Evolutionary conservation across 306 rosid genomes (phyloP).

Genomic region (Castanospermum australe): DNA sequence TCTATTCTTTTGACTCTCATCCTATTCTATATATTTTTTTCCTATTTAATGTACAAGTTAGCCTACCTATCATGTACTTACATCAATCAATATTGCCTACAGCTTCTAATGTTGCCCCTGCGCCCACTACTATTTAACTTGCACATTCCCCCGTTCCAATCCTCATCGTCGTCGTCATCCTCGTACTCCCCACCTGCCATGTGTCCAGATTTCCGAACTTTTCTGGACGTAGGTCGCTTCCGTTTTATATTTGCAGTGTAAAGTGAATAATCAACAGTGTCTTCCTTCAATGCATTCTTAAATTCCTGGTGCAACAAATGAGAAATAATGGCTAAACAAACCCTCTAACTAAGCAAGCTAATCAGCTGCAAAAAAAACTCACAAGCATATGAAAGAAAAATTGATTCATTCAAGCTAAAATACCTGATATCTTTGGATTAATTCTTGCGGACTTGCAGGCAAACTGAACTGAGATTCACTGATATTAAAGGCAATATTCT

Average conservation of each 20-base stretch:
- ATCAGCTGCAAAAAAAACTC: not conserved
- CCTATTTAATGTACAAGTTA: constrained; percentile 91
- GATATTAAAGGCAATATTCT: constrained; percentile 61
- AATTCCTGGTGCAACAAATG: constrained; percentile 66
- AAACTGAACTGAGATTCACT: constrained; percentile 63
- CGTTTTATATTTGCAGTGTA: constrained; percentile 83
- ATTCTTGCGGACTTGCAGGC: constrained; percentile 77
- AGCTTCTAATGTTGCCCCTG: constrained; percentile 59
- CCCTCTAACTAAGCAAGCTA: not conserved
- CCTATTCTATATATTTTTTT: constrained; percentile 46
- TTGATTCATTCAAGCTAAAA: not conserved
- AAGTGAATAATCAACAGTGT: constrained; percentile 74
- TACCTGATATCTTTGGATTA: constrained; percentile 86
- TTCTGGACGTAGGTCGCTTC: constrained; percentile 81
- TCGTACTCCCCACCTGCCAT: constrained; percentile 51
- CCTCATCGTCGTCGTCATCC: constrained; percentile 55
- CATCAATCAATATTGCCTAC: constrained; percentile 64
- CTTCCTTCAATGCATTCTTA: constrained; percentile 81
- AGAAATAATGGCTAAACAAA: constrained; percentile 23
- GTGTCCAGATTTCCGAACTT: constrained; percentile 56
- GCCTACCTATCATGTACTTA: constrained; percentile 75
- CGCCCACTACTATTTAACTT: constrained; percentile 64
- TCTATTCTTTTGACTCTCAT: constrained; percentile 38
- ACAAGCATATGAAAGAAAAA: not conserved
- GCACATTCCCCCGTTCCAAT: constrained; percentile 57